phyloP scores from a whole-genome alignment of 202 grass and related monocot genomes.

The Setaria italica region DNA sequence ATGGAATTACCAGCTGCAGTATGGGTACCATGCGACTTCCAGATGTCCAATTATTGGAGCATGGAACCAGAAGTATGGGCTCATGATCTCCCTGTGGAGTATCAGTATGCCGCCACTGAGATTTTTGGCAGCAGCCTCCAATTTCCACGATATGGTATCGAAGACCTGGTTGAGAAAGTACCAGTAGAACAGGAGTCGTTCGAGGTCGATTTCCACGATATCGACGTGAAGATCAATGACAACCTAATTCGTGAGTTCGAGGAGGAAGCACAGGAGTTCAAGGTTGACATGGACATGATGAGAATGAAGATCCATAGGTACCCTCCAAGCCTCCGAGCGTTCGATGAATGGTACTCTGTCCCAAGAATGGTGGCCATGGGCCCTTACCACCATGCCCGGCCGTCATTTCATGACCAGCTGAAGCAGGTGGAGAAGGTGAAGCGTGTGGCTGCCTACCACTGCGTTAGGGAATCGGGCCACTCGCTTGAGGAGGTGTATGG shows the following conservation, averaged over 20 bases:
- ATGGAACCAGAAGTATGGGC: background rate
- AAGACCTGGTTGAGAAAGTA: background rate
- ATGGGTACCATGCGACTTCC: conserved; percentile 2
- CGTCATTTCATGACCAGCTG: background rate
- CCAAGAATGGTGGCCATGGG: background rate
- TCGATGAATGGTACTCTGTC: background rate
- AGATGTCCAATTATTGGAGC: conserved; percentile 2
- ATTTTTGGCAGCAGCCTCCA: background rate
- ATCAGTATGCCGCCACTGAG: background rate
- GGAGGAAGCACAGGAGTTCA: background rate
- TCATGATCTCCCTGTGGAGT: conserved; percentile 16
- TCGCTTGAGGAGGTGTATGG: background rate
- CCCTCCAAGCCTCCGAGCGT: background rate
- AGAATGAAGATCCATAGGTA: conserved; percentile 20
- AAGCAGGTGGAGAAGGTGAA: background rate
- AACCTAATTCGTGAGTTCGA: background rate
- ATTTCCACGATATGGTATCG: background rate
- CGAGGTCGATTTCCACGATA: background rate
- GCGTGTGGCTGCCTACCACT: background rate
- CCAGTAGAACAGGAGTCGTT: background rate
- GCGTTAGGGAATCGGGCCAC: background rate
- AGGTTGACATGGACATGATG: background rate
- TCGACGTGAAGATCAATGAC: background rate
- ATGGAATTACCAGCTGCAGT: conserved; percentile 8
- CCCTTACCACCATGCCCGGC: background rate